These are phyloP conservation scores for Medicago ruthenica DNA, from an alignment of 306 rosid genomes.

Conservation along the genomic window DNA sequence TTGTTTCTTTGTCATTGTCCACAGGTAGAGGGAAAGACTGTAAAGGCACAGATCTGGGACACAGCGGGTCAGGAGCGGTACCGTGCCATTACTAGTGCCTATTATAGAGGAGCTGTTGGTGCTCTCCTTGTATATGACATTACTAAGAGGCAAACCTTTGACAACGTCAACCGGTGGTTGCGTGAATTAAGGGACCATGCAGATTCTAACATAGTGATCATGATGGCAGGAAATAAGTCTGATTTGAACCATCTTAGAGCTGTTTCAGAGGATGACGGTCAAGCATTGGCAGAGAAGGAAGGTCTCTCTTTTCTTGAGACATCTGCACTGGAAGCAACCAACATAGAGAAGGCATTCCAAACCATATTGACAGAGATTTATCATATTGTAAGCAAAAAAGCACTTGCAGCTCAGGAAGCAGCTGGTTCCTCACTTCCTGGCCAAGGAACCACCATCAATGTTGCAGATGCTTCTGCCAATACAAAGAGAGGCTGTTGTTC, in stretches of 20 bases:
- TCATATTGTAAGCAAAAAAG: slow-evolving; percentile 96
- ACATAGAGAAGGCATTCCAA: slow-evolving; percentile 95
- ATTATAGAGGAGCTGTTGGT: slow-evolving; percentile 98
- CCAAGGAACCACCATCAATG: slow-evolving; percentile 95
- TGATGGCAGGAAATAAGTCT: slow-evolving; percentile 99
- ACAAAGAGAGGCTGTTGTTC: slow-evolving; percentile 81
- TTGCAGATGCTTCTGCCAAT: slow-evolving; percentile 66
- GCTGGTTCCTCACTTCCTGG: slow-evolving; percentile 72
- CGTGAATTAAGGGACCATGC: slow-evolving; percentile 98
- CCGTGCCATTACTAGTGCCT: slow-evolving; percentile 97
- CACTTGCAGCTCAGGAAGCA: slow-evolving; percentile 97
- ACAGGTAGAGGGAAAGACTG: slow-evolving; percentile 97
- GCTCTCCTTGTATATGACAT: slow-evolving; percentile 95
- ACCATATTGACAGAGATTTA: slow-evolving; percentile 92
- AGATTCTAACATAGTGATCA: slow-evolving; percentile 93
- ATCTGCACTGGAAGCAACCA: slow-evolving; percentile 94
- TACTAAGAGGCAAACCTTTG: slow-evolving; percentile 94
- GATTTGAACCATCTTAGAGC: slow-evolving; percentile 90
- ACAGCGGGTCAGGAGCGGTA: slow-evolving; percentile 99
- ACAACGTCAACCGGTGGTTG: slow-evolving; percentile 94
- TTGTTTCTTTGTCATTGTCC: slow-evolving; percentile 7
- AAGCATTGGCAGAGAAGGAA: slow-evolving; percentile 89
- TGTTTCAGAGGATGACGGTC: slow-evolving; percentile 88
- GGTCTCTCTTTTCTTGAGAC: slow-evolving; percentile 98
- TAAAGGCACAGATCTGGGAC: slow-evolving; percentile 99